Base-by-base conservation (phyloP, 1,284 basidiomycete species). In the Tetrapyrgos nigripes region DNA sequence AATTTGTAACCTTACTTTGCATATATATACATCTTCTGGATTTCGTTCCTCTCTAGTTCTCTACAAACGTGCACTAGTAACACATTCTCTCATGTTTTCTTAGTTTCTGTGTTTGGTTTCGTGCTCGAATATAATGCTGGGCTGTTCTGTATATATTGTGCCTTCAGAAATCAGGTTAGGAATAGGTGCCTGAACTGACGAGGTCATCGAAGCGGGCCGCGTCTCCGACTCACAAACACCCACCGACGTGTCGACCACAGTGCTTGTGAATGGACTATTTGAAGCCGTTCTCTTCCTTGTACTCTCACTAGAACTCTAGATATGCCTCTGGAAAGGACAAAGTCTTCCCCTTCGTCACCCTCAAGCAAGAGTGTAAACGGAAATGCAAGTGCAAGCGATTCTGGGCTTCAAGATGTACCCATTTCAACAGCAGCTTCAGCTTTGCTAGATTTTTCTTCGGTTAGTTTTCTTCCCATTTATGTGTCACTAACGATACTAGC, bases 381-480 rank as follows among this genome's bases (percentile, higher is more conserved):
- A 11, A 40, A 40, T 17, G 17, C 37, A 8, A n/a, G 17, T 17
- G 19, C 37, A 17, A 11, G 17, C 6, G 37, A 40, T n/a, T n/a
- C 8, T 17, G 37, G 37, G 4, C 5, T 40, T 5, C 37, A 40
- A 40, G 37, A 40, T n/a, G 37, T 40, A n/a, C 37, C 37, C 19
- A 17, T 40, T 11, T 6, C 37, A 40, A 40, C 37, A 62, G 69
- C 73, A 33, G 71, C 69, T 23, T 76, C 79, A 46, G 73, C 71
- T 40, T 49, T 85, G 27, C 55, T 87, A 1, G 85, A 86, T 65
- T 80, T 82, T 57, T 76, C 74, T 58, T 67, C 71, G 50, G 78
- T 83, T 60, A n/a, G 50, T 65, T 79, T 52, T 29, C 14, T 28
- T 49, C n/a, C 5, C 8, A 29, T 6, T 43, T 13, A 11, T n/a